Percentiles rank a stretch among this genome's conserved stretches.
Evolutionary conservation across 192 early-diverging fungal genomes (phyloP).

Genomic region (Coemansia sp.): DNA sequence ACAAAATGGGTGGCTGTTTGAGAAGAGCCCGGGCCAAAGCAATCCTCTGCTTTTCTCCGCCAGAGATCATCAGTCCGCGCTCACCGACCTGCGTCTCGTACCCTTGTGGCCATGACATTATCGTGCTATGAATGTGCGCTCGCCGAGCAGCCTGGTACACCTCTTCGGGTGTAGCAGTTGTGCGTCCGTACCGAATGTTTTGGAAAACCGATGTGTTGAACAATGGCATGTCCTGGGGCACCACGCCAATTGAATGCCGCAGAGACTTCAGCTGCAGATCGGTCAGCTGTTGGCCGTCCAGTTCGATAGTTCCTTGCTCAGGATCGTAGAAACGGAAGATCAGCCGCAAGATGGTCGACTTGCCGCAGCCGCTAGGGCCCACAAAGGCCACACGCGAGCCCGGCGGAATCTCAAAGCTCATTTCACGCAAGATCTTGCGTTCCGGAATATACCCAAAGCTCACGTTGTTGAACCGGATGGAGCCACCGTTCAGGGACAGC

Average conservation of each 20-base stretch:
- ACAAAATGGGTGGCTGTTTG: conserved; percentile 58
- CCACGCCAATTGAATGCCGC: conserved; percentile 78
- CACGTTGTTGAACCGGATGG: conserved; percentile 86
- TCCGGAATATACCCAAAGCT: conserved; percentile 84
- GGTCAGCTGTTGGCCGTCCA: conserved; percentile 85
- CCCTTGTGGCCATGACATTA: conserved; percentile 58
- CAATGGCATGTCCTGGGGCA: conserved; percentile 87
- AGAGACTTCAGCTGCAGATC: conserved; percentile 78
- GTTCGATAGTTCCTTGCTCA: conserved; percentile 68
- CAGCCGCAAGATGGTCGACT: conserved; percentile 79
- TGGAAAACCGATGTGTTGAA: conserved; percentile 93
- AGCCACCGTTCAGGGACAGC: conserved; percentile 62
- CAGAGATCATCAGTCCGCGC: conserved; percentile 69
- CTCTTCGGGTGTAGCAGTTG: conserved; percentile 63
- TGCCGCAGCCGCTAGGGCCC: conserved; percentile 92
- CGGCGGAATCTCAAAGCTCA: conserved; percentile 80
- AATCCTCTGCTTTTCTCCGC: conserved; percentile 71
- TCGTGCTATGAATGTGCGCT: conserved; percentile 64
- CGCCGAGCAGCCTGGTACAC: conserved; percentile 58
- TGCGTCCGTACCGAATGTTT: conserved; percentile 90
- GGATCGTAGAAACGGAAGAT: conserved; percentile 97
- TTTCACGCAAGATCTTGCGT: conserved; percentile 67
- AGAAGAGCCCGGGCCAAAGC: conserved; percentile 54
- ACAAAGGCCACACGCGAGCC: conserved; percentile 91
- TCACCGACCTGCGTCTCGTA: conserved; percentile 73